Base-by-base conservation (phyloP, 768 basidiomycete species). In the Lactarius sanguifluus region DNA sequence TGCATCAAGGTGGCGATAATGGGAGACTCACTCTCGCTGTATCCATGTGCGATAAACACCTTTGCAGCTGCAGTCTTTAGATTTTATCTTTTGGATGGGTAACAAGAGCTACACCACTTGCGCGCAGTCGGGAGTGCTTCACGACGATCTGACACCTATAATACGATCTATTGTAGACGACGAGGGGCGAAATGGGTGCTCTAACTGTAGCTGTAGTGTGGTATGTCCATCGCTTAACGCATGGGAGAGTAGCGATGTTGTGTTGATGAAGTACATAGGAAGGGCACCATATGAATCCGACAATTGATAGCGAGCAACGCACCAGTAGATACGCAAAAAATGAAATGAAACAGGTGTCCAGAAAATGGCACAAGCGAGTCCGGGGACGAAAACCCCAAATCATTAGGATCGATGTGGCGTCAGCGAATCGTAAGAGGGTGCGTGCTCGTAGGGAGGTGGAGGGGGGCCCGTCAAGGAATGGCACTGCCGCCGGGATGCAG, bases 381-480 rank as follows among this genome's bases (percentile, higher is more conserved):
- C 28, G 34, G 16, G 82, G 12, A 16, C 59, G 34, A 41, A 43
- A 18, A 15, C 16, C n/a, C 15, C 34, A 38, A 12, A 6, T 55
- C 30, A 57, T 20, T 9, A 59, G 1, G 25, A 5, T 30, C 6
- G 7, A 28, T 56, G 57, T 43, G 45, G 25, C 59, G 57, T 18
- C 28, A 71, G 71, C 57, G 71, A 71, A 5, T 76, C 74, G 70
- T 86, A 86, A 4, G 82, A 79, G 15, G 85, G 84, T 23, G 79
- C 79, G n/a, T 79, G 79, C 57, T 81, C 72, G 72, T 86, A 86
- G 1, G 83, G 82, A 52, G 85, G 85, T 2, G 82, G 81, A 23
- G 84, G 83, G 18, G 81, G 82, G 12, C 71, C 70, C n/a, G 59
- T 59, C 23, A 72, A 71, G 36, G 70, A 63, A 20, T n/a, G 64